These are phyloP conservation scores for Piloderma croceum DNA, from an alignment of 768 basidiomycete genomes.

Conservation along the genomic window DNA sequence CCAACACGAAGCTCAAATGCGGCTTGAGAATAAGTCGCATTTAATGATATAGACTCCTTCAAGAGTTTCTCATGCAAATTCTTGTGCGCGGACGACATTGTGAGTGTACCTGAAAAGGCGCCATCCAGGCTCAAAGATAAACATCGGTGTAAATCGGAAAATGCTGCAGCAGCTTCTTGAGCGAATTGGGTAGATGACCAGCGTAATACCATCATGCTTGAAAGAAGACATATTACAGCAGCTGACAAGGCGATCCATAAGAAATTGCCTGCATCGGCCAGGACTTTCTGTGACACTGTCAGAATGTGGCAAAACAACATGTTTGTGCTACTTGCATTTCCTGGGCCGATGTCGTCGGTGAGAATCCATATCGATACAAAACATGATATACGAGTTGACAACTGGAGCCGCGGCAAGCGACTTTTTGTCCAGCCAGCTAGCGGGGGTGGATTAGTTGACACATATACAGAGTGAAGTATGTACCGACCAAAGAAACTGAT, in stretches of 20 bases:
- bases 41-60: slow-evolving; percentile 32
- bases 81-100: slow-evolving; percentile 14
- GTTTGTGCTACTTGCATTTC: slow-evolving; percentile 21
- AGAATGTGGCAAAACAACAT: not conserved
- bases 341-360: slow-evolving; percentile 30
- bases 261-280: slow-evolving; percentile 26
- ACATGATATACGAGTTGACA: slow-evolving; percentile 40
- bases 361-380: slow-evolving; percentile 45
- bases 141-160: slow-evolving; percentile 30
- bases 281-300: slow-evolving; percentile 16
- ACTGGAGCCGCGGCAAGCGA: slow-evolving; percentile 37
- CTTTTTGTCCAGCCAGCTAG: slow-evolving; percentile 39
- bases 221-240: slow-evolving; percentile 31
- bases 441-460: too few species aligned
- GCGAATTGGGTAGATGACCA: slow-evolving; percentile 42
- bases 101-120: slow-evolving; percentile 14
- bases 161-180: slow-evolving; percentile 30
- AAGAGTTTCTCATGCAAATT: slow-evolving; percentile 25
- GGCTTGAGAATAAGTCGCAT: slow-evolving; percentile 38
- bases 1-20: slow-evolving; percentile 42
- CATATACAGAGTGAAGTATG: not conserved
- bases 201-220: slow-evolving; percentile 32
- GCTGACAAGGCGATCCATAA: slow-evolving; percentile 38
- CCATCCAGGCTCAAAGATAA: slow-evolving; percentile 27
- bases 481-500: slow-evolving; percentile 34